Base-by-base conservation (phyloP, 306 rosid genomes). In the Vigna unguiculata region DNA sequence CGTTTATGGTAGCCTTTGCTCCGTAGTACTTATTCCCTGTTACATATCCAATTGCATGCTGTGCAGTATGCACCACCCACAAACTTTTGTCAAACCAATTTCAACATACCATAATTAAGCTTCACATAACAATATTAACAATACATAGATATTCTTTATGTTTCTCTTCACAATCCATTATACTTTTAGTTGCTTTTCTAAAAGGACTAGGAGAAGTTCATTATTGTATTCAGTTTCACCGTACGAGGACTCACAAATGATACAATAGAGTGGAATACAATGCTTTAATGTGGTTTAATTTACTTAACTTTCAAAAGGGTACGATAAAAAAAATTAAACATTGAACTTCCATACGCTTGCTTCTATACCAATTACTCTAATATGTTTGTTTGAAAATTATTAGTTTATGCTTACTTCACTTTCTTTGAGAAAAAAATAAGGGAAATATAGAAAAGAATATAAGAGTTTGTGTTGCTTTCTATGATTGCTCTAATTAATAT, bases 21-120 rank as follows among this genome's bases (percentile, higher is more conserved):
- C 98, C 98, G 38, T 85, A 93, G 67, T 89, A 93, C 14, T 85
- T 49, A 60, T 93, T 89, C 58, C 96, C 96, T 79, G 80, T 87
- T 24, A 93, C 96, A 89, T 83, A 90, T 79, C 96, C 94, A 46
- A 93, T 96, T 45, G 98, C 98, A 85, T 93, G 98, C 98, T 93
- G 94, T 40, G 14, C 15, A 71, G 45, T 63, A 53, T 15, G 13
- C 24, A 49, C 5, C 51, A 30, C 6, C 20, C 46, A 25, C 0
- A 32, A 36, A 36, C 28, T 28, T 46, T 46, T 57, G 9, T 61
- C 49, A 38, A 10, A 51, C 45, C 47, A 76, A 52, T 52, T 64
- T 63, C 40, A 63, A 75, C 0, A 9, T 32, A 19, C 7, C 38
- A 16, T 49, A 28, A 32, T 73, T 63, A 66, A 66, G 49, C 10